These are phyloP conservation scores for Nemophila menziesii DNA, from an alignment of 257 asterid genomes.

Conservation along the genomic window DNA sequence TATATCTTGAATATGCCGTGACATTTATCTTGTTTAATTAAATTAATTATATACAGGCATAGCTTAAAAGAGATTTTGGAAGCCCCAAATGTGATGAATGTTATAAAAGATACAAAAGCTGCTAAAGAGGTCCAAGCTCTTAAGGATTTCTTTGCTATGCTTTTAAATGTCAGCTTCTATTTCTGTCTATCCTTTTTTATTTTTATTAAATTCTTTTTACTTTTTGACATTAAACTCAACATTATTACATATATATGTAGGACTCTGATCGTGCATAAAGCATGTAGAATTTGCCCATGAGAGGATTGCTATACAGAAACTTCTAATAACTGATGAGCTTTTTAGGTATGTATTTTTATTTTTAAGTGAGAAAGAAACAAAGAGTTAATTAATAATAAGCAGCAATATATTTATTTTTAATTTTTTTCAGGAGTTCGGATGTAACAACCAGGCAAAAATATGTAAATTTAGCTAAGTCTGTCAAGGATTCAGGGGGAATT, in stretches of 20 bases:
- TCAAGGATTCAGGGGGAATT: slow-evolving; percentile 72
- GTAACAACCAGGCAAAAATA: slow-evolving; percentile 57
- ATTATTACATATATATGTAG: slow-evolving; percentile 33
- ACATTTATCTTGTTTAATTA: too few relatives aligned
- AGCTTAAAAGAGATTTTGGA: slow-evolving; percentile 92
- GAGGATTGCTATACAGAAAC: slow-evolving; percentile 86
- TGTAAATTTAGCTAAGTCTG: slow-evolving; percentile 61
- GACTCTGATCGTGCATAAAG: slow-evolving; percentile 80
- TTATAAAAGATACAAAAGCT: slow-evolving; percentile 96
- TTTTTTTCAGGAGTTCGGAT: slow-evolving; percentile 55
- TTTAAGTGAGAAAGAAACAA: too few relatives aligned
- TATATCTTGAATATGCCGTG: too few relatives aligned
- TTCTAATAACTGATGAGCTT: slow-evolving; percentile 86
- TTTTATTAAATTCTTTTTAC: too few relatives aligned
- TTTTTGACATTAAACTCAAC: slow-evolving; percentile 9
- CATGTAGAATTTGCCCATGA: slow-evolving; percentile 98
- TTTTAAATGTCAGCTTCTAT: slow-evolving; percentile 64
- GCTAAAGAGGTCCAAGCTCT: slow-evolving; percentile 94
- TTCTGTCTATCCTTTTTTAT: slow-evolving; percentile 23
- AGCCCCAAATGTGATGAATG: slow-evolving; percentile 77
- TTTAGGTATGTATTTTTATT: slow-evolving; percentile 66
- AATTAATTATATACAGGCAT: slow-evolving; percentile 77
- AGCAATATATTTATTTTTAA: too few relatives aligned
- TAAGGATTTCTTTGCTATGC: slow-evolving; percentile 81
- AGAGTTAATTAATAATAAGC: too few relatives aligned